Evolutionary conservation across 2,329 filamentous ascomycete genomes (phyloP).

Genomic region (Trichoderma harzianum): DNA sequence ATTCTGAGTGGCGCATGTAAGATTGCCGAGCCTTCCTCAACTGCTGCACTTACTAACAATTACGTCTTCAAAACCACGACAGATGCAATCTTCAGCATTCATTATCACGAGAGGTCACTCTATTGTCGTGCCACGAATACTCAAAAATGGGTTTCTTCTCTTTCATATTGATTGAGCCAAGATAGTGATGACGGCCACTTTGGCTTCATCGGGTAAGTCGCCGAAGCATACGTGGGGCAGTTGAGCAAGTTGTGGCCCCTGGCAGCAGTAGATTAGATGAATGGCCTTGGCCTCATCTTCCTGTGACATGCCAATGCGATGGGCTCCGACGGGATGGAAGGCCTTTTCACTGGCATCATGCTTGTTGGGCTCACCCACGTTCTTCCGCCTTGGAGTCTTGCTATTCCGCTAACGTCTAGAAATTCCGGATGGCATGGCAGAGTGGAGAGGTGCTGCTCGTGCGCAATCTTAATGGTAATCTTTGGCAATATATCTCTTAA

Average conservation of each 20-base stretch:
- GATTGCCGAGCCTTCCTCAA: neutral
- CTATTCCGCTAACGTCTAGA: neutral
- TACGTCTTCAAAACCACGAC: neutral
- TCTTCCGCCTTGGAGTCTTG: neutral
- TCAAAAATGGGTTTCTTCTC: neutral
- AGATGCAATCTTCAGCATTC: neutral
- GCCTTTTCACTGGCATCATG: neutral
- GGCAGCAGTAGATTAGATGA: neutral
- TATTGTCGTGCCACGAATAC: neutral
- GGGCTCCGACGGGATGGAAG: neutral
- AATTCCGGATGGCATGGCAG: neutral
- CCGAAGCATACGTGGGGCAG: constrained; percentile 3
- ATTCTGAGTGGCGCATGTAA: neutral
- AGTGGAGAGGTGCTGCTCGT: neutral
- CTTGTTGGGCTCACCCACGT: neutral
- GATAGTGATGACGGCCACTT: neutral
- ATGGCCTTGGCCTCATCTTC: neutral
- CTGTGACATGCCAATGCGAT: neutral
- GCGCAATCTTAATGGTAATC: constrained; percentile 8
- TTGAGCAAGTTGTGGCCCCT: neutral
- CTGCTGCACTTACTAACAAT: neutral
- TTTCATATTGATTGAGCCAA: neutral
- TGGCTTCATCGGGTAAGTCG: neutral
- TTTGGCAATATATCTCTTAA: constrained; percentile 12
- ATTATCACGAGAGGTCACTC: neutral